Evolutionary conservation across 331 rosid genomes (phyloP).

Genomic region (Dryas integrifolia): DNA sequence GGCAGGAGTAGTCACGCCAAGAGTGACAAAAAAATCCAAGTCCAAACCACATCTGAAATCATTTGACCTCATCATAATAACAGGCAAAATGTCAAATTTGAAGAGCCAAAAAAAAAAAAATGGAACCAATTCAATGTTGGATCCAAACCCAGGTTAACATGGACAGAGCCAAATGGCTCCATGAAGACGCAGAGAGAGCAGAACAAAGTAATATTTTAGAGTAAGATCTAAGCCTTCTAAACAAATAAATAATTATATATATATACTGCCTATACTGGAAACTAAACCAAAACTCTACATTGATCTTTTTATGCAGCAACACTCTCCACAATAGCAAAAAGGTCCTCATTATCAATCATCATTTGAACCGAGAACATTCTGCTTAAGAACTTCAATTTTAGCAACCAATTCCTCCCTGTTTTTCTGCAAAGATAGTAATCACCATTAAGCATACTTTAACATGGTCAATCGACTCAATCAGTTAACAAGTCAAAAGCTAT

Average conservation of each 20-base stretch:
- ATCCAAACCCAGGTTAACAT: background rate
- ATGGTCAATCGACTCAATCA: too few relatives aligned
- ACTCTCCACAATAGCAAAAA: background rate
- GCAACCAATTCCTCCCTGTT: conserved; percentile 67
- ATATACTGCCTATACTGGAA: conserved; percentile 6
- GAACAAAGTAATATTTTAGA: background rate
- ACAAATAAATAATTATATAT: background rate
- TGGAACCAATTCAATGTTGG: background rate
- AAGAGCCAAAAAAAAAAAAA: too few relatives aligned
- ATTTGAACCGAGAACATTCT: conserved; percentile 58
- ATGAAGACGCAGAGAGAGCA: background rate
- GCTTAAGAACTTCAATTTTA: conserved; percentile 64
- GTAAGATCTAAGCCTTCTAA: conserved; percentile 4
- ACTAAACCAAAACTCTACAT: conserved; percentile 35
- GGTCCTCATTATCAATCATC: conserved; percentile 30
- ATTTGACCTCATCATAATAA: too few relatives aligned
- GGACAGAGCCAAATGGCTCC: too few relatives aligned
- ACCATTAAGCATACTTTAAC: background rate
- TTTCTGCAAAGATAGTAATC: conserved; percentile 42
- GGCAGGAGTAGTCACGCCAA: too few relatives aligned
- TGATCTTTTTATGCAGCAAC: background rate
- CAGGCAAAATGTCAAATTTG: too few relatives aligned
- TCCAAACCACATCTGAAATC: too few relatives aligned
- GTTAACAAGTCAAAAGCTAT: background rate
- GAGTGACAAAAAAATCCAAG: too few relatives aligned